Base-by-base conservation (phyloP, 108 stramenopile species). In the Bacterosira constricta region DNA sequence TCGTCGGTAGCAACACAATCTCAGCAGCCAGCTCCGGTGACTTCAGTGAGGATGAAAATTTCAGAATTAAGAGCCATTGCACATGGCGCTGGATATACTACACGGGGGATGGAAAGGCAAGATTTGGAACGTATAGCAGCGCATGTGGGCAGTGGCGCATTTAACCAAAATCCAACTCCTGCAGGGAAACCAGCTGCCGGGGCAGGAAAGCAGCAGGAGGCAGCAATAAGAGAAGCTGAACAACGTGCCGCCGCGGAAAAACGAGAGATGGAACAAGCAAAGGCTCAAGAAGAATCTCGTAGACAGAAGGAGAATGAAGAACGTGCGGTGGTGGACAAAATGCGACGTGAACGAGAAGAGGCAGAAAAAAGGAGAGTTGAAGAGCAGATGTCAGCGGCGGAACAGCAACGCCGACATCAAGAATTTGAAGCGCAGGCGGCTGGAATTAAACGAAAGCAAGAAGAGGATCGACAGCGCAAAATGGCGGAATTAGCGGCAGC, bases 101-200 rank as follows among this genome's bases (percentile, higher is more conserved):
- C 93, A 15, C 68, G 63, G 27, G 93, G 93, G 20, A 95, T 95
- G 93, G 93, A 95, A 73, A 77, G 93, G 29, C 52, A 70, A 13
- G 88, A 95, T 63, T 69, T 95, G 51, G 90, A 95, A 69, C 37
- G 63, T 10, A 87, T 87, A 42, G 88, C 83, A 4, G 74, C 78
- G 4, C 31, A 23, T 37, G 49, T 73, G 34, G 49, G 61, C 9
- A 44, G 44, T 63, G 55, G 55, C 3, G n/a, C 55, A 18, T 38
- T 56, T 32, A 56, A 56, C 55, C 36, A 46, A 17, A 54, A 27
- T 25, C 69, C 51, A 25, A 45, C 30, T 4, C 13, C 77, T 0
- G 1, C 55, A 18, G 42, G 66, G n/a, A 3, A 73, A 34, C 7
- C 66, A 13, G 31, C 61, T 32, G 49, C 32, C 25, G 15, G 58